Percentiles rank a stretch among this genome's conserved stretches.
These are phyloP conservation scores for Geotrichum aggregatum DNA, from an alignment of 1,139 yeast genomes.

Conservation along the genomic window DNA sequence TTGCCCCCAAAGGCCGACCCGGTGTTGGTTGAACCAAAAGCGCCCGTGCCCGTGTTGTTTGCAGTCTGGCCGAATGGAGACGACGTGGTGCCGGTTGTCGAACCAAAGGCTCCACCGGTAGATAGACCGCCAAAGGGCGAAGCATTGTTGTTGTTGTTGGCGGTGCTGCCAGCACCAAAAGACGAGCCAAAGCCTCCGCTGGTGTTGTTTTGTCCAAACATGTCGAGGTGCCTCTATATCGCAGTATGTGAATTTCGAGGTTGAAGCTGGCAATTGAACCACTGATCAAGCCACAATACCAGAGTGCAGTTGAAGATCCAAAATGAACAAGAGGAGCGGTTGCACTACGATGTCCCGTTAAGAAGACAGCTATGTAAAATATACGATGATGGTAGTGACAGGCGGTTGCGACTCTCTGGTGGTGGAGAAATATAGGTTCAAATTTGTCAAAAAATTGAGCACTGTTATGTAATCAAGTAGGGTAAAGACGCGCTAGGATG, in stretches of 20 bases:
- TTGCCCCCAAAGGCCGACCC: conserved; percentile 19
- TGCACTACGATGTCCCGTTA: too few relatives aligned
- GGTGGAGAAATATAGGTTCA: too few relatives aligned
- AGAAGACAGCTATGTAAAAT: too few relatives aligned
- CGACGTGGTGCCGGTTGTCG: conserved; percentile 24
- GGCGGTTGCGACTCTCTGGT: not conserved
- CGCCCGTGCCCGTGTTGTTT: conserved; percentile 28
- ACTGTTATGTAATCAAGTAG: too few relatives aligned
- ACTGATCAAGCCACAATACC: too few relatives aligned
- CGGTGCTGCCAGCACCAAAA: conserved; percentile 20
- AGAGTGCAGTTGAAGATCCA: too few relatives aligned
- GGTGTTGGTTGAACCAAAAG: conserved; percentile 29
- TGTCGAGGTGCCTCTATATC: not conserved
- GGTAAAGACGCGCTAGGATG: too few relatives aligned
- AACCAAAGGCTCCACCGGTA: conserved; percentile 22
- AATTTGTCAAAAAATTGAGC: too few relatives aligned
- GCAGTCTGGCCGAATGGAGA: conserved; percentile 41
- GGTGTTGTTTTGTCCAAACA: conserved; percentile 20
- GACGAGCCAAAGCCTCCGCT: conserved; percentile 15
- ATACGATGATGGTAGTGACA: too few relatives aligned
- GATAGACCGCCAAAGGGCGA: conserved; percentile 34
- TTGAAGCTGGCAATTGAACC: too few relatives aligned
- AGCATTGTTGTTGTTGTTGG: conserved; percentile 25
- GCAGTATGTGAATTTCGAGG: too few relatives aligned
- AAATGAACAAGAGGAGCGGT: too few relatives aligned